A percentile compares a stretch with the other conserved stretches of the same genome.
phyloP scores from a whole-genome alignment of 768 basidiomycete species.

The Tylopilus plumbeoviolaceoides region DNA sequence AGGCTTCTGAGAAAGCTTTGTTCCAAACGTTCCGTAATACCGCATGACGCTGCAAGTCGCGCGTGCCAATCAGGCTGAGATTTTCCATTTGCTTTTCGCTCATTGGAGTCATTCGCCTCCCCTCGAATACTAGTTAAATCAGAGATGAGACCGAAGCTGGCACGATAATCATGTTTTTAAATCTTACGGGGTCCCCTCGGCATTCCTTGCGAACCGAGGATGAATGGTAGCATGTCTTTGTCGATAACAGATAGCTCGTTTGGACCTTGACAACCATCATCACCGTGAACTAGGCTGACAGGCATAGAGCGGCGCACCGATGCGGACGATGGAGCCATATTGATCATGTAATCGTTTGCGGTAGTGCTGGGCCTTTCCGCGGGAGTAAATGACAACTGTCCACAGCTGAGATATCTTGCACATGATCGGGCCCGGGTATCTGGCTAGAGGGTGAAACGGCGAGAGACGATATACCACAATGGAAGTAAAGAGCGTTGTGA shows the following conservation, averaged over 20 bases:
- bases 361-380: conserved; percentile 19
- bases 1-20: conserved; percentile 27
- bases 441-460: conserved; percentile 35
- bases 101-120: conserved; percentile 18
- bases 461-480: conserved; percentile 36
- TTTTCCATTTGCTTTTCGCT: conserved; percentile 10
- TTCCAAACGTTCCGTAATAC: conserved; percentile 30
- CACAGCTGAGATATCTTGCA: conserved; percentile 32
- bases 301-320: conserved; percentile 20
- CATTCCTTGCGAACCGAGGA: conserved; percentile 25
- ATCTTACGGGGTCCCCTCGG: conserved; percentile 29
- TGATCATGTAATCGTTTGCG: conserved; percentile 23
- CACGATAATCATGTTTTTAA: not conserved
- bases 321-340: conserved; percentile 33
- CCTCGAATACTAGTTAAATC: conserved; percentile 16
- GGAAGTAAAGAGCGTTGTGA: conserved; percentile 22
- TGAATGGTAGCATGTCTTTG: conserved; percentile 20
- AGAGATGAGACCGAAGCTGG: conserved; percentile 3
- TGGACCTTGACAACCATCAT: conserved; percentile 29
- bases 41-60: conserved; percentile 20
- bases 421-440: conserved; percentile 33
- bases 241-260: conserved; percentile 35
- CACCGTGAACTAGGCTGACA: not conserved
- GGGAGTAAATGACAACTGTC: conserved; percentile 15
- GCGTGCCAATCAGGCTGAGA: conserved; percentile 16